Percentiles rank a stretch among this genome's conserved stretches.
phyloP scores from a whole-genome alignment of 2,329 filamentous ascomycete species.

The Xylariales sp. region DNA sequence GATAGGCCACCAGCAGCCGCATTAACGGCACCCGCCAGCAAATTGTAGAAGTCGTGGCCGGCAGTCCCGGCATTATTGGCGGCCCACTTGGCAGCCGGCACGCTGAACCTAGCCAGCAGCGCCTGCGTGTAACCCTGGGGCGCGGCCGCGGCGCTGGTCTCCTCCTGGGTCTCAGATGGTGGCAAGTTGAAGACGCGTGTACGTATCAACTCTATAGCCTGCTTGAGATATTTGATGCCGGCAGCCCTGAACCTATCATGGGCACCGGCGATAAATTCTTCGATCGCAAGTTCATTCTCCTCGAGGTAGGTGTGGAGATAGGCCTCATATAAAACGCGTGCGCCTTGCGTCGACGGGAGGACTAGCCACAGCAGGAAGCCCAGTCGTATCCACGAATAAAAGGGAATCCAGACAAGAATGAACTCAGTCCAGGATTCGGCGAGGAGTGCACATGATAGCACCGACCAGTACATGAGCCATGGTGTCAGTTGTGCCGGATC shows the following conservation, averaged over 20 bases:
- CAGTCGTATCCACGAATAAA: slow-evolving; percentile 92
- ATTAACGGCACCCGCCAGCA: slow-evolving; percentile 80
- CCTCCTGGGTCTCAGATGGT: slow-evolving; percentile 59
- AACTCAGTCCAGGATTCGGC: slow-evolving; percentile 90
- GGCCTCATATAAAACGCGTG: slow-evolving; percentile 83
- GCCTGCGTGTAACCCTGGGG: slow-evolving; percentile 78
- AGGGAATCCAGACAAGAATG: slow-evolving; percentile 89
- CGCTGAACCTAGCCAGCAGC: slow-evolving; percentile 85
- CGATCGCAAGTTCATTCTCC: slow-evolving; percentile 88
- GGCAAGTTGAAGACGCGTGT: slow-evolving; percentile 84
- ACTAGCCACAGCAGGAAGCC: slow-evolving; percentile 92
- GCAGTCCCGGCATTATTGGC: slow-evolving; percentile 57
- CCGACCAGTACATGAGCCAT: slow-evolving; percentile 99
- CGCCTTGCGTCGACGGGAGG: slow-evolving; percentile 96
- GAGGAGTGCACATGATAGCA: slow-evolving; percentile 82
- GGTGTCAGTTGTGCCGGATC: slow-evolving; percentile 90
- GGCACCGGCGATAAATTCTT: slow-evolving; percentile 84
- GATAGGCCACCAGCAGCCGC: slow-evolving; percentile 61
- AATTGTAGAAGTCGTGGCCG: slow-evolving; percentile 77
- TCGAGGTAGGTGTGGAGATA: slow-evolving; percentile 89
- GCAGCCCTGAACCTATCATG: slow-evolving; percentile 83
- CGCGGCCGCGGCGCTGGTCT: slow-evolving; percentile 57
- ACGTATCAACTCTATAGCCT: slow-evolving; percentile 76
- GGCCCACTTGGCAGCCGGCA: slow-evolving; percentile 75
- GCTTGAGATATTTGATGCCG: slow-evolving; percentile 80